Evolutionary conservation across 2,329 filamentous ascomycete genomes (phyloP), one percentile per base, ranked within the genome.

Genomic region (Ophiostoma quercus): DNA sequence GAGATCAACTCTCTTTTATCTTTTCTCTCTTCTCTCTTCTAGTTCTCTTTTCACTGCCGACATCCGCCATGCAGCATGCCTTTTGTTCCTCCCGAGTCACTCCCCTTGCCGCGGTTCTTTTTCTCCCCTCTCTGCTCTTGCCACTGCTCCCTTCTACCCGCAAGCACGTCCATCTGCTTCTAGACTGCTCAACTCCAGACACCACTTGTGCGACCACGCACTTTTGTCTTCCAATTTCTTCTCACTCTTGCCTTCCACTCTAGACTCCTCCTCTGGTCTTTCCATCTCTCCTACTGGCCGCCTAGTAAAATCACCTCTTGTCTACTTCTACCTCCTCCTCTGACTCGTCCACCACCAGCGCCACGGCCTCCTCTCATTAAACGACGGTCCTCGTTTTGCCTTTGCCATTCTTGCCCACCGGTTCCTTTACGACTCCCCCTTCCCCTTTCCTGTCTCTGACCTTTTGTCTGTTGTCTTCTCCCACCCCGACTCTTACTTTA

Each of bases 21-120:
- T n/a, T n/a, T n/a, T n/a, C n/a, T n/a, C n/a, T n/a, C n/a, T n/a
- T n/a, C n/a, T n/a, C n/a, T n/a, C n/a, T n/a, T n/a, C n/a, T 11
- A 6, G 7, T 8, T 29, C 5, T 29, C n/a, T 1, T 62, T 29
- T 34, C 4, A 29, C 25, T 57, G 9, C 51, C 9, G 22, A 25
- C n/a, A 57, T 25, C 11, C 51, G 8, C 57, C 57, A 62, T 62
- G 57, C 57, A 62, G 57, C 22, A 25, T 62, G 57, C 57, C 57
- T 62, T 32, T 62, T 16, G 22, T 32, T 32, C 25, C 57, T 32
- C 7, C 25, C 57, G 25, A 32, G 57, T 32, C 57, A 62, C 57
- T 62, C 2, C 43, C 43, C 5, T 47, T 47, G 43, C 43, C 43
- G 43, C n/a, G 43, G 19, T 47, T 47, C 43, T 47, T 47, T 14